A percentile compares a stretch with the other conserved stretches of the same genome.
These are phyloP conservation scores for Xylaria sp. DNA, from an alignment of 2,329 filamentous ascomycete genomes.

Conservation along the genomic window DNA sequence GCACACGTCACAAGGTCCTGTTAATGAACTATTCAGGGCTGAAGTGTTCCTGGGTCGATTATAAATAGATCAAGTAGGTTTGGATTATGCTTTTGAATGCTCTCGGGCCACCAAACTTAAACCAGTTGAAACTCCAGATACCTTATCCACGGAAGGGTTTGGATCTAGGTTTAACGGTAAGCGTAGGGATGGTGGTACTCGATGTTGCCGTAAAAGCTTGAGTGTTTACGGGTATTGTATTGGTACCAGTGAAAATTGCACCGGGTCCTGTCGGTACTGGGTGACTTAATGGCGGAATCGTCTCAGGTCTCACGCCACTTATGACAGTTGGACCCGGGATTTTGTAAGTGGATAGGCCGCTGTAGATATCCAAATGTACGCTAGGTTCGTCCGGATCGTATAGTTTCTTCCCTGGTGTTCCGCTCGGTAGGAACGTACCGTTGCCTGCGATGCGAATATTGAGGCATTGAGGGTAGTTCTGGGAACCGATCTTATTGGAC, in stretches of 20 bases:
- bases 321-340: constrained; percentile 45
- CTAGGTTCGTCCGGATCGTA: constrained; percentile 43
- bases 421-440: constrained; percentile 47
- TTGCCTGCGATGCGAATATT: constrained; percentile 66
- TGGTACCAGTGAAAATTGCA: constrained; percentile 34
- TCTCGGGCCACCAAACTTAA: neutral
- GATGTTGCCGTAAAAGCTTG: constrained; percentile 3
- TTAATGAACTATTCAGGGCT: no score
- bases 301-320: constrained; percentile 25
- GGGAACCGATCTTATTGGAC: constrained; percentile 54
- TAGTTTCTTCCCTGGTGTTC: constrained; percentile 41
- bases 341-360: constrained; percentile 38
- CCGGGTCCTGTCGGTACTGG: constrained; percentile 41
- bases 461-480: constrained; percentile 66
- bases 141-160: neutral
- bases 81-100: neutral
- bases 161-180: neutral
- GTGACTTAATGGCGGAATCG: constrained; percentile 37
- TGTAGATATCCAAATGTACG: constrained; percentile 43
- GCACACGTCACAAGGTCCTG: no score
- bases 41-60: neutral
- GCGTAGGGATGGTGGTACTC: neutral
- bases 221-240: constrained; percentile 19
- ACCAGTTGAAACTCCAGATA: neutral
- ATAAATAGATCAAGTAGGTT: neutral